Conservation (phyloP, 305 asterid genomes). For the Fraxinus xanthoxyloides region DNA sequence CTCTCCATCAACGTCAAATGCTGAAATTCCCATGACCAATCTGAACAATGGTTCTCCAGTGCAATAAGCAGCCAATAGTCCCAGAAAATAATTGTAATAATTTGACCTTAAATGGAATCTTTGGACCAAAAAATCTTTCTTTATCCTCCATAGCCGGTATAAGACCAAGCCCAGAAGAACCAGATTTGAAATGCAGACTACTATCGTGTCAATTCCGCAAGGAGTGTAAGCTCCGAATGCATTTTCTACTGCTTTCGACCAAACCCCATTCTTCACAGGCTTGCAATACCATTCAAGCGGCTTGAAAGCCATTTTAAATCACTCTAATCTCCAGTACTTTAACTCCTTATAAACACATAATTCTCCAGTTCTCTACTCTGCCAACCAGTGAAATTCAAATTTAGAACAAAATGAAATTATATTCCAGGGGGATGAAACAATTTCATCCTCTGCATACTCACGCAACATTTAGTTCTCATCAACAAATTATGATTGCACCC, state of each 20-base stretch:
- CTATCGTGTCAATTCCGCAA: conserved; percentile 68
- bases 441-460: background rate
- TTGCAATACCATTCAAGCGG: conserved; percentile 77
- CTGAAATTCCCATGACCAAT: conserved; percentile 67
- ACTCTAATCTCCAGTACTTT: conserved; percentile 13
- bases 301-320: conserved; percentile 54
- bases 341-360: conserved; percentile 23
- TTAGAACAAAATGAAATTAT: conserved; percentile 6
- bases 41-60: conserved; percentile 68
- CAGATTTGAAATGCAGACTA: conserved; percentile 57
- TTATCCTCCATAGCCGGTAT: conserved; percentile 54
- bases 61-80: conserved; percentile 63
- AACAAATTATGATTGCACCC: background rate
- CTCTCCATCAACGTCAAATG: conserved; percentile 66
- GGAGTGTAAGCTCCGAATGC: conserved; percentile 86
- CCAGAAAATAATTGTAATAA: conserved; percentile 58
- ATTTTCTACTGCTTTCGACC: conserved; percentile 70
- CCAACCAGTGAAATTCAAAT: background rate
- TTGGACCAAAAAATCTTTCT: conserved; percentile 49
- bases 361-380: conserved; percentile 12
- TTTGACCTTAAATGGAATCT: conserved; percentile 61
- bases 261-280: conserved; percentile 70
- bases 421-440: conserved; percentile 23
- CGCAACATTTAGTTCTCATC: background rate
- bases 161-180: conserved; percentile 65